phyloP scores from a whole-genome alignment of 2,329 filamentous ascomycete genomes.

The Colletotrichum sp. region DNA sequence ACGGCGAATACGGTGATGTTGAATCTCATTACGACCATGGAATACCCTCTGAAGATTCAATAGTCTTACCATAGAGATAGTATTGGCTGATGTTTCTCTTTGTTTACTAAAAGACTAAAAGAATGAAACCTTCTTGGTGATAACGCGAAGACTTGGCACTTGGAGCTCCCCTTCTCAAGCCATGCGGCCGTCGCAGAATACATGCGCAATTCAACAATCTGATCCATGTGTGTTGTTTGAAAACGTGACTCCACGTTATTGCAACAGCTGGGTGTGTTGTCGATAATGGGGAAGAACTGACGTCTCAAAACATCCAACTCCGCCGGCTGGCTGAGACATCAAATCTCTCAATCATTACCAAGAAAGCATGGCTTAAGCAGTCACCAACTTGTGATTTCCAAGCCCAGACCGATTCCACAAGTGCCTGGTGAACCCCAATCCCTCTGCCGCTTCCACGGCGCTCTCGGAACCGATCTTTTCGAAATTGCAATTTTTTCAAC shows the following conservation, averaged over 20 bases:
- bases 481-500: fast-evolving
- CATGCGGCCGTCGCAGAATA: fast-evolving
- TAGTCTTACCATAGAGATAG: fast-evolving
- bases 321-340: fast-evolving
- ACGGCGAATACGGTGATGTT: not conserved
- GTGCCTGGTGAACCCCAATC: not conserved
- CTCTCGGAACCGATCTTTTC: not conserved
- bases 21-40: not conserved
- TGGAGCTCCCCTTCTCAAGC: not conserved
- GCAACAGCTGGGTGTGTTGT: too few species aligned
- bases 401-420: not conserved
- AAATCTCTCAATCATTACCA: fast-evolving
- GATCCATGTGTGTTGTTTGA: not conserved
- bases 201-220: fast-evolving
- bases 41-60: too few species aligned
- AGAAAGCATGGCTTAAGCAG: not conserved
- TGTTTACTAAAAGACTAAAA: too few species aligned
- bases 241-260: not conserved
- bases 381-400: fast-evolving
- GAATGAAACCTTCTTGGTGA: too few species aligned
- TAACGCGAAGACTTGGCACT: not conserved
- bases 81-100: fast-evolving
- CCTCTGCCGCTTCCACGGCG: not conserved
- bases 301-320: fast-evolving
- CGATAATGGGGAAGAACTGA: not conserved